A percentile compares a stretch with the other conserved stretches of the same genome.
Conservation (phyloP, 2,329 filamentous ascomycete species). For the Microcyclospora tardicrescens region DNA sequence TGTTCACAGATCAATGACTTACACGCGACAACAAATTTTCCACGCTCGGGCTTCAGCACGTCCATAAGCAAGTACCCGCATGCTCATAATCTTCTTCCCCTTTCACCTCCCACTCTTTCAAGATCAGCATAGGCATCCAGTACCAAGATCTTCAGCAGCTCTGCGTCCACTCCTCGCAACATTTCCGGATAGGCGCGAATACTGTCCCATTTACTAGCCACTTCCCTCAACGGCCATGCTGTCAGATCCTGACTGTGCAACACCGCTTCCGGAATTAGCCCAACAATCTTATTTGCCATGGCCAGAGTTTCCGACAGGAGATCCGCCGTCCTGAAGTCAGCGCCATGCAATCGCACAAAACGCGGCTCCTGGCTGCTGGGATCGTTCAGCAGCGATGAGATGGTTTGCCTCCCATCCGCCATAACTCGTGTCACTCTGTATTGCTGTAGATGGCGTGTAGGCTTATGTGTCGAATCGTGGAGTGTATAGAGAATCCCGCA, state of each 20-base stretch:
- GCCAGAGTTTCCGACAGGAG: slow-evolving; percentile 8
- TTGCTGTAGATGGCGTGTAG: too few relatives aligned
- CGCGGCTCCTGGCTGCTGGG: slow-evolving; percentile 4
- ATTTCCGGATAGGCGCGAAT: slow-evolving; percentile 10
- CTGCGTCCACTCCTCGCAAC: slow-evolving; percentile 7
- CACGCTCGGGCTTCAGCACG: too few relatives aligned
- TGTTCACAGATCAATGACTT: too few relatives aligned
- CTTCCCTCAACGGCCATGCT: slow-evolving; percentile 8
- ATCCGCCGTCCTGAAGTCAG: slow-evolving; percentile 5
- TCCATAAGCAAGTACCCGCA: too few relatives aligned
- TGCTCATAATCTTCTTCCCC: background rate
- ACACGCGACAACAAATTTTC: too few relatives aligned
- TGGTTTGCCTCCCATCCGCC: slow-evolving; percentile 1
- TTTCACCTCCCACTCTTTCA: slow-evolving; percentile 6
- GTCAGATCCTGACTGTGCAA: slow-evolving; percentile 5
- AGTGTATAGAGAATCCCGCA: too few relatives aligned
- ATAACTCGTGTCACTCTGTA: too few relatives aligned
- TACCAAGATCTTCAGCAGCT: slow-evolving; percentile 10
- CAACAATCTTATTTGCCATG: slow-evolving; percentile 6
- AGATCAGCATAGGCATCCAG: slow-evolving; percentile 9
- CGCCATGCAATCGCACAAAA: slow-evolving; percentile 8
- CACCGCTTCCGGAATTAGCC: slow-evolving; percentile 5
- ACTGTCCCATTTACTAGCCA: slow-evolving; percentile 10
- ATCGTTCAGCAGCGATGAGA: slow-evolving; percentile 6
- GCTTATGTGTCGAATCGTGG: too few relatives aligned